Conservation (phyloP, 2,329 filamentous ascomycete species). For the Teratosphaeria viscida region DNA sequence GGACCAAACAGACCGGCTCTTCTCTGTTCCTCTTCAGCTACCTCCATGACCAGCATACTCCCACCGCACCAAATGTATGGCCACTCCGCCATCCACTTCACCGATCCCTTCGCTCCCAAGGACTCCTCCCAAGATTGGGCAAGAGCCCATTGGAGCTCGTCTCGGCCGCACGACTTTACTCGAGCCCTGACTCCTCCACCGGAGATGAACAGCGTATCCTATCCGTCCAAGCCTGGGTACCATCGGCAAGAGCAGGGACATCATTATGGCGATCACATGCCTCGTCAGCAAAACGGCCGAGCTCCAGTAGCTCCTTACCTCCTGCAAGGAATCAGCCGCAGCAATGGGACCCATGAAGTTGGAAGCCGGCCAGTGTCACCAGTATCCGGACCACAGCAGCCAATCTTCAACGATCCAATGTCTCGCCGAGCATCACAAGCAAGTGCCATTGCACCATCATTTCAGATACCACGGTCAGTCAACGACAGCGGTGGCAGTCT, state of each 20-base stretch:
- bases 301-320: constrained; percentile 12
- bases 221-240: constrained; percentile 11
- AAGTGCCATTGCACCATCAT: constrained; percentile 37
- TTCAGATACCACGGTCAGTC: constrained; percentile 67
- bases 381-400: constrained; percentile 7
- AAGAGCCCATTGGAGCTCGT: constrained; percentile 9
- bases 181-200: constrained; percentile 25
- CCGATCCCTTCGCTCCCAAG: constrained; percentile 24
- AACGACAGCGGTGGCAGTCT: constrained; percentile 65
- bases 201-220: constrained; percentile 24
- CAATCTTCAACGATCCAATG: constrained; percentile 6
- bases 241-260: constrained; percentile 19
- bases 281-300: constrained; percentile 12
- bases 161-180: constrained; percentile 8
- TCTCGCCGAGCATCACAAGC: constrained; percentile 17
- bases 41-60: constrained; percentile 17
- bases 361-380: constrained; percentile 14
- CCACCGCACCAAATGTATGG: constrained; percentile 24
- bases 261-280: constrained; percentile 15
- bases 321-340: constrained; percentile 8
- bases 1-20: background rate
- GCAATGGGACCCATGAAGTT: constrained; percentile 5
- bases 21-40: background rate
- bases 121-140: constrained; percentile 12
- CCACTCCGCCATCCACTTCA: constrained; percentile 23